Percentiles rank a stretch among this genome's conserved stretches.
These are phyloP conservation scores for Litsea cubeba DNA, from an alignment of 164 flowering plant genomes.

Conservation along the genomic window DNA sequence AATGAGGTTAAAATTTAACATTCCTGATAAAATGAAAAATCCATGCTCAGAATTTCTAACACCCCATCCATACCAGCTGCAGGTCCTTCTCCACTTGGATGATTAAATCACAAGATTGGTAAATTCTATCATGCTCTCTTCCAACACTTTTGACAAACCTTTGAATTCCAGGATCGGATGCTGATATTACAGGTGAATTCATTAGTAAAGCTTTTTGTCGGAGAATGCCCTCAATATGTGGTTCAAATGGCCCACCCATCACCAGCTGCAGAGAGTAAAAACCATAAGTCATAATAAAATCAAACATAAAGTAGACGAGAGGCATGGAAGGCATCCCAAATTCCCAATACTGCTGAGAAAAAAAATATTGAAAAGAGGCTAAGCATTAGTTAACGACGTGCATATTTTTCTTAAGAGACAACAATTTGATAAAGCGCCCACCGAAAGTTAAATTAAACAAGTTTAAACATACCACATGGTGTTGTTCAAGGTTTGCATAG, in stretches of 20 bases:
- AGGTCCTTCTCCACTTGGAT: constrained; percentile 51
- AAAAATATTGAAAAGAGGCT: not conserved
- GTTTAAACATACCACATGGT: no score
- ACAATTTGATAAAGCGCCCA: not conserved
- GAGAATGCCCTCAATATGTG: constrained; percentile 72
- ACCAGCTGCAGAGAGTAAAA: constrained; percentile 48
- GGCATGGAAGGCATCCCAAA: not conserved
- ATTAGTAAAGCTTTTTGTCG: constrained; percentile 59
- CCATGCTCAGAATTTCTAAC: not conserved
- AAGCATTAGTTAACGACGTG: not conserved
- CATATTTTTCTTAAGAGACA: not conserved
- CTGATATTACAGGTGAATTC: constrained; percentile 68
- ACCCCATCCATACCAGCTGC: constrained; percentile 37
- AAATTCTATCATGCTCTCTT: constrained; percentile 33
- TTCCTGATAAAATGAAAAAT: not conserved
- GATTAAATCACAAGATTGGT: constrained; percentile 61
- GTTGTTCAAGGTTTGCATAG: no score
- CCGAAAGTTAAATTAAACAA: not conserved
- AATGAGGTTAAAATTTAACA: not conserved
- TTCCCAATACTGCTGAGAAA: not conserved
- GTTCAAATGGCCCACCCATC: constrained; percentile 86
- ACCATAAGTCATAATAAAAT: not conserved
- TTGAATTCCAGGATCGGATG: constrained; percentile 57
- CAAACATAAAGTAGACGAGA: not conserved
- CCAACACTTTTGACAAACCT: constrained; percentile 41